Percentiles rank a stretch among this genome's conserved stretches.
Conservation (phyloP, 768 basidiomycete genomes). For the Lactarius indigo region DNA sequence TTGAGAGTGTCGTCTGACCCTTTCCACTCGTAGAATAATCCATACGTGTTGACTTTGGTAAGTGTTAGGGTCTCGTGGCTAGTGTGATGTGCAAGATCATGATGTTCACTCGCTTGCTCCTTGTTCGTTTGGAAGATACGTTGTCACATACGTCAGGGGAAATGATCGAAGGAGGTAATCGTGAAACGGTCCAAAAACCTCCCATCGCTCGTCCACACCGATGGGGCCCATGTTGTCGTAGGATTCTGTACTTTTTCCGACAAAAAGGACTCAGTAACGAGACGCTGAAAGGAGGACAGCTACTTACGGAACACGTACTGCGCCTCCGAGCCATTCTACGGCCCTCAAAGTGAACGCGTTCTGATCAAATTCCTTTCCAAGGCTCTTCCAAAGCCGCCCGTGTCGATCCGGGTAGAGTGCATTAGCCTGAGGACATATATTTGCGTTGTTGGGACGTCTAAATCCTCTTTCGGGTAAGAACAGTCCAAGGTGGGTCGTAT, state of each 20-base stretch:
- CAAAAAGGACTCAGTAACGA: not conserved
- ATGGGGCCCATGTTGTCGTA: conserved; percentile 48
- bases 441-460: not conserved
- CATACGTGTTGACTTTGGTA: conserved; percentile 58
- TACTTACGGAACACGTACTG: conserved; percentile 39
- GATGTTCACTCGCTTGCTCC: no score
- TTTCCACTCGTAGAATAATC: conserved; percentile 58
- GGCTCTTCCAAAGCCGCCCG: conserved; percentile 31
- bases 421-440: conserved; percentile 29
- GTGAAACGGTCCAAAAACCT: conserved; percentile 38
- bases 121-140: no score
- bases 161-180: conserved; percentile 49
- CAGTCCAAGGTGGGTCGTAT: not conserved
- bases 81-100: not conserved
- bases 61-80: conserved; percentile 51
- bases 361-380: conserved; percentile 33
- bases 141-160: conserved; percentile 50
- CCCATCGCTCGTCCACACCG: conserved; percentile 47
- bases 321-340: conserved; percentile 38
- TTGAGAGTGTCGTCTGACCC: conserved; percentile 48
- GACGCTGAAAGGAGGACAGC: not conserved
- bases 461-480: not conserved
- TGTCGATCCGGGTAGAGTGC: conserved; percentile 33
- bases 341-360: conserved; percentile 35
- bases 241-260: conserved; percentile 43